phyloP scores from a whole-genome alignment of 495 filamentous ascomycete genomes.

The Tetracladium marchalianum region DNA sequence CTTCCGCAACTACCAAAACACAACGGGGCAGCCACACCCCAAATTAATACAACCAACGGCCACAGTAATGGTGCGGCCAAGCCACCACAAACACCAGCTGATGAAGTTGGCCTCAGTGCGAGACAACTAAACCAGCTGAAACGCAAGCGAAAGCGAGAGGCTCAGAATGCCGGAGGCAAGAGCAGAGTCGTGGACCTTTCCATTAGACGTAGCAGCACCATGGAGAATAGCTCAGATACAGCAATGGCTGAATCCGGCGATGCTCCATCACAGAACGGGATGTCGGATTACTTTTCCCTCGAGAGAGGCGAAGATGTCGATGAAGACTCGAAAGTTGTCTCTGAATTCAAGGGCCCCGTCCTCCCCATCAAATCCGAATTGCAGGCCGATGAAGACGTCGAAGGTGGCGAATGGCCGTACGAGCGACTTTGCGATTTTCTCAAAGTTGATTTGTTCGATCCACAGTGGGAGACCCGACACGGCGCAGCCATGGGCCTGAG shows the following conservation, averaged over 20 bases:
- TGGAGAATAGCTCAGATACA: conserved; percentile 32
- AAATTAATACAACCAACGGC: conserved; percentile 21
- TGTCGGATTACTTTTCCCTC: conserved; percentile 76
- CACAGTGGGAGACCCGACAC: conserved; percentile 93
- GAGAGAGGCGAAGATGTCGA: conserved; percentile 62
- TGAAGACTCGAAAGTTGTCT: conserved; percentile 85
- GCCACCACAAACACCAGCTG: conserved; percentile 6
- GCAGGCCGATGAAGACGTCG: conserved; percentile 57
- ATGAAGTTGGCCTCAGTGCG: conserved; percentile 57
- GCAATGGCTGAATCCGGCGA: conserved; percentile 60
- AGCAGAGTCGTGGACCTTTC: conserved; percentile 83
- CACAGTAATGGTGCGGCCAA: conserved; percentile 3
- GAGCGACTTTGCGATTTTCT: conserved; percentile 91
- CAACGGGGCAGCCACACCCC: conserved; percentile 16
- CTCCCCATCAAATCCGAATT: conserved; percentile 52
- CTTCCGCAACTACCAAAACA: conserved; percentile 38
- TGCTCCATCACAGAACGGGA: conserved; percentile 34
- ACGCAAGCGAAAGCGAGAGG: conserved; percentile 75
- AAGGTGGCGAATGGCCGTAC: conserved; percentile 86
- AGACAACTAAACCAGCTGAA: conserved; percentile 91
- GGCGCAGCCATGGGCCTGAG: conserved; percentile 92
- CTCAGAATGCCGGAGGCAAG: conserved; percentile 74
- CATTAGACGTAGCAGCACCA: conserved; percentile 53
- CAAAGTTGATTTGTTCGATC: conserved; percentile 85
- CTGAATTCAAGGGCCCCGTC: conserved; percentile 82